Conservation (phyloP, 116 monocot genomes). For the Posidonia oceanica region DNA sequence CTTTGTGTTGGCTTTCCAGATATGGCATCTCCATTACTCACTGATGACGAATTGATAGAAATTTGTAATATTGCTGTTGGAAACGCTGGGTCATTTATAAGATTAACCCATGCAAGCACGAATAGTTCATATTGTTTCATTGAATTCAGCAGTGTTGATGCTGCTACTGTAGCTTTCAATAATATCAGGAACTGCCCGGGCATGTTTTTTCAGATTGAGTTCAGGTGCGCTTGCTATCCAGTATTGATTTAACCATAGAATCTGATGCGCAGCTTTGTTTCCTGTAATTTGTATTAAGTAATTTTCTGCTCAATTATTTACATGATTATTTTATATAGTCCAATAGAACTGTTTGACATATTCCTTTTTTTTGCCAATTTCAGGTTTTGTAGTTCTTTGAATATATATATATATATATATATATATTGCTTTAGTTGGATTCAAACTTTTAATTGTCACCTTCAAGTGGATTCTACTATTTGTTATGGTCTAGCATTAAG, state of each 20-base stretch:
- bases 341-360: too few species aligned
- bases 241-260: neutral
- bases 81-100: constrained; percentile 22
- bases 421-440: too few species aligned
- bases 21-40: constrained; percentile 7
- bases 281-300: neutral
- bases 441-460: too few species aligned
- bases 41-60: constrained; percentile 24
- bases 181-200: constrained; percentile 22
- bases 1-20: constrained; percentile 22
- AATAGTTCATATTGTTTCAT: constrained; percentile 17
- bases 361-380: too few species aligned
- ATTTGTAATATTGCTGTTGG: constrained; percentile 24
- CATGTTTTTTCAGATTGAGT: constrained; percentile 20
- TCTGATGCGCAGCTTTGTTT: neutral
- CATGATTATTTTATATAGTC: neutral
- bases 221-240: constrained; percentile 18
- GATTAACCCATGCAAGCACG: constrained; percentile 11
- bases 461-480: too few species aligned
- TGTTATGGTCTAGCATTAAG: too few species aligned
- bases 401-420: too few species aligned
- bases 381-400: too few species aligned
- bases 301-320: neutral
- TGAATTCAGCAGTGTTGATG: constrained; percentile 30
- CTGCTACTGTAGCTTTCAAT: constrained; percentile 15